These are phyloP conservation scores for Closterium sp. DNA, from an alignment of 139 green algal genomes.

Conservation along the genomic window DNA sequence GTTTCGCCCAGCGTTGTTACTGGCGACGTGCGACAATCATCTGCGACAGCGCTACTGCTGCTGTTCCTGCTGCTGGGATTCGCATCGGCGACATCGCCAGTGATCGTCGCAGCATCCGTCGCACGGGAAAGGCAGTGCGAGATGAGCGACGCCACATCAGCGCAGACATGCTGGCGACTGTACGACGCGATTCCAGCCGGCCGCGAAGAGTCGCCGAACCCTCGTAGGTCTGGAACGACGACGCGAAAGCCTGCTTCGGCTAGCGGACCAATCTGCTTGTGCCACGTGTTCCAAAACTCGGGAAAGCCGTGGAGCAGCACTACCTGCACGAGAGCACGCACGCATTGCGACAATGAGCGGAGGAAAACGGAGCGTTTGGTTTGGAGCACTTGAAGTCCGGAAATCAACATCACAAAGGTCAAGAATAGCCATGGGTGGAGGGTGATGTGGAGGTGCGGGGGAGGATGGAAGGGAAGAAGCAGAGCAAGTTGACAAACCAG, in stretches of 20 bases:
- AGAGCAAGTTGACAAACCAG: not conserved
- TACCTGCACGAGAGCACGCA: not conserved
- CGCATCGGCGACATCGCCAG: not conserved
- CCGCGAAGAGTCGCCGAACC: not conserved
- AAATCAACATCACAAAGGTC: no score
- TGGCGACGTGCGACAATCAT: not conserved
- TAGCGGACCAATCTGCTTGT: conserved; percentile 9
- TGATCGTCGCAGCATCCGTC: not conserved
- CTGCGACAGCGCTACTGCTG: not conserved
- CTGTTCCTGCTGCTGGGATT: not conserved
- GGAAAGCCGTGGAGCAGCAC: conserved; percentile 32
- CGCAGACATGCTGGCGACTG: conserved; percentile 5
- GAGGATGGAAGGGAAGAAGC: not conserved
- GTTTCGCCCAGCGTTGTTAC: not conserved
- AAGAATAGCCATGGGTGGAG: not conserved
- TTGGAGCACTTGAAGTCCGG: no score
- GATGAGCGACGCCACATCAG: conserved; percentile 8
- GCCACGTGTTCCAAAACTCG: conserved; percentile 43
- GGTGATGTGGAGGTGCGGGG: not conserved
- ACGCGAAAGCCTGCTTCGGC: conserved; percentile 9
- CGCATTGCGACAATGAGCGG: not conserved
- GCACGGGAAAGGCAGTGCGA: not conserved
- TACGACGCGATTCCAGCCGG: not conserved
- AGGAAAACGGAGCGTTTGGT: not conserved
- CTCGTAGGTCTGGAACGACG: conserved; percentile 14